Percentiles rank a stretch among this genome's conserved stretches.
phyloP scores from a whole-genome alignment of 495 filamentous ascomycete species.

The Neurospora tetrasperma region DNA sequence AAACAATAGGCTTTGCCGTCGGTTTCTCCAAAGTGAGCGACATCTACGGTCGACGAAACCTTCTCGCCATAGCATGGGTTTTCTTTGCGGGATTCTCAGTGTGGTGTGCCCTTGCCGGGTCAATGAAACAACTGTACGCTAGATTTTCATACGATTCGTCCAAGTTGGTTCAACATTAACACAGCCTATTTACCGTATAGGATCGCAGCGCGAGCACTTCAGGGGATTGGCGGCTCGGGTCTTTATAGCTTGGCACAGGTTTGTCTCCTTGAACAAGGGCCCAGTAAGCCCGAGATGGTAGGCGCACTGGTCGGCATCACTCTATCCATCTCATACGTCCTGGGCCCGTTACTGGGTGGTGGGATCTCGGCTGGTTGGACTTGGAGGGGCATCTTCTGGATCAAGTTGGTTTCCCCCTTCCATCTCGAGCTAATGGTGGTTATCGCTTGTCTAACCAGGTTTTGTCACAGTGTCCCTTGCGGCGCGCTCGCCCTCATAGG shows the following conservation, averaged over 20 bases:
- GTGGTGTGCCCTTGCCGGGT: slow-evolving; percentile 44
- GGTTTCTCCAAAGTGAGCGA: slow-evolving; percentile 52
- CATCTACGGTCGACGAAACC: slow-evolving; percentile 44
- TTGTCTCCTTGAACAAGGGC: slow-evolving; percentile 44
- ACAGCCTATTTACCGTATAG: slow-evolving; percentile 19
- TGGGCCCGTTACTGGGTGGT: slow-evolving; percentile 62
- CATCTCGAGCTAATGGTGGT: accelerated
- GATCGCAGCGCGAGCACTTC: slow-evolving; percentile 49
- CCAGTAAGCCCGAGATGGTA: slow-evolving; percentile 34
- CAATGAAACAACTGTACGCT: slow-evolving; percentile 44
- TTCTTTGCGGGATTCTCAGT: slow-evolving; percentile 46
- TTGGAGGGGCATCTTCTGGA: slow-evolving; percentile 66
- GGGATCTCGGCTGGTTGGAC: slow-evolving; percentile 49
- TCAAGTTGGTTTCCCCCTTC: slow-evolving; percentile 40
- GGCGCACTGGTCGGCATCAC: slow-evolving; percentile 35
- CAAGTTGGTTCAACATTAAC: neutral
- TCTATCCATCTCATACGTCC: slow-evolving; percentile 34
- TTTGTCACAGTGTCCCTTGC: slow-evolving; percentile 41
- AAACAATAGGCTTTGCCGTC: slow-evolving; percentile 39
- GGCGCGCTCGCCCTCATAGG: slow-evolving; percentile 45
- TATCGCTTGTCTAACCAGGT: neutral
- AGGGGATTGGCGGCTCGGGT: slow-evolving; percentile 52
- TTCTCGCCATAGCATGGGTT: slow-evolving; percentile 38
- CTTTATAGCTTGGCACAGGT: slow-evolving; percentile 47
- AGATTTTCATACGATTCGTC: neutral